Evolutionary conservation across 176 grass and related monocot species (phyloP), one percentile per base, ranked within the genome.

Genomic region (Musa beccarii): DNA sequence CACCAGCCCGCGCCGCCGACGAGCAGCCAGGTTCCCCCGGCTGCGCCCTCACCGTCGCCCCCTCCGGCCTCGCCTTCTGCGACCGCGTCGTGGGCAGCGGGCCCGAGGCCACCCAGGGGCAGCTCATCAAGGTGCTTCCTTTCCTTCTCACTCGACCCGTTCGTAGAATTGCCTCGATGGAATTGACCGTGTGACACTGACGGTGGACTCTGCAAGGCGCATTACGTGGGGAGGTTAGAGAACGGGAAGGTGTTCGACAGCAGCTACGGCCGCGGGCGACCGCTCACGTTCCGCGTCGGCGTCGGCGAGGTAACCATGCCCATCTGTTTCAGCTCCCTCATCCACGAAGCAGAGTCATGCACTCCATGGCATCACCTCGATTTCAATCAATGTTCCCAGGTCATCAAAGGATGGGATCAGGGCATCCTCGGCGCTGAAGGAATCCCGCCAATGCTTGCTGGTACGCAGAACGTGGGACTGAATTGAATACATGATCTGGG

Each of bases 401-500:
- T 93, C 59, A 98, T 98, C 53, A 87, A 93, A 85, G 94, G 94
- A n/a, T 98, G 94, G 94, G 94, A 98, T 79, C 86, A 91, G 80
- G 91, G 94, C 1, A 87, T 98, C 21, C 72, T 82, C 12, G 94
- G 94, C 23, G 94, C 88, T 24, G 86, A 98, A 14, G 88, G 94
- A 65, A 87, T 98, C 22, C 90, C 94, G 21, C 88, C 94, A 11
- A 98, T 98, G 94, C 80, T 88, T 43, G 71, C 84, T 19, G 94
- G 94, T 97, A 80, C 26, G 66, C 51, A 53, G 68, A 22, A 53
- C 19, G 11, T 54, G 23, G 1, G 68, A 2, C 70, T 79, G 12
- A 29, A 3, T 53, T 79, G 12, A 29, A 3, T 53, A 43, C 34
- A 43, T 54, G 49, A 8, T 7, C 5, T 66, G 57, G 21, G 16